These are phyloP conservation scores for Luffa aegyptiaca DNA, from an alignment of 306 rosid genomes.

Conservation along the genomic window DNA sequence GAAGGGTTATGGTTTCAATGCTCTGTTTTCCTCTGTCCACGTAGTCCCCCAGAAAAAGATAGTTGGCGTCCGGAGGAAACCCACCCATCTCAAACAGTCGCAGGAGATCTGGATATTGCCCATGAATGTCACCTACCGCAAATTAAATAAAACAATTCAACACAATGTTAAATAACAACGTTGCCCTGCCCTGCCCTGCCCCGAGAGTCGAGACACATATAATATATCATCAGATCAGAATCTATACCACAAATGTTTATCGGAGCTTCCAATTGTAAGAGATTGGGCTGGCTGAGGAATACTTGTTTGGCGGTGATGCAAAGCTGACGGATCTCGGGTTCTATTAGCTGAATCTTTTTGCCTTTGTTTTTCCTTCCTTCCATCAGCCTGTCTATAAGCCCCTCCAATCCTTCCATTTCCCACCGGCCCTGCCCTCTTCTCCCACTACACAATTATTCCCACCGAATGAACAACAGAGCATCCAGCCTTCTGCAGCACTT, in stretches of 20 bases:
- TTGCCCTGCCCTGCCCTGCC: too few species aligned
- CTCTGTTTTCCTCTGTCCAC: conserved; percentile 96
- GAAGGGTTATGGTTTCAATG: conserved; percentile 66
- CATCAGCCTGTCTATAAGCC: conserved; percentile 59
- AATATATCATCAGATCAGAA: neutral
- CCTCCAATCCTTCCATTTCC: conserved; percentile 85
- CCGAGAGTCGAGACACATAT: too few species aligned
- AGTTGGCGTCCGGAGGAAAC: conserved; percentile 72
- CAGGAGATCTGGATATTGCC: conserved; percentile 76
- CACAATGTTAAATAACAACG: too few species aligned
- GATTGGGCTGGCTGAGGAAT: conserved; percentile 66
- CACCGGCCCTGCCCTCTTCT: neutral
- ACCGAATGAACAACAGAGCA: neutral
- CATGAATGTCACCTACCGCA: conserved; percentile 68
- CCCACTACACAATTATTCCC: neutral
- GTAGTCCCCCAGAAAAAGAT: conserved; percentile 81
- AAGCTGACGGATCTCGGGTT: conserved; percentile 72
- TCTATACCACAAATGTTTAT: conserved; percentile 74
- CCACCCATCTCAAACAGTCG: conserved; percentile 75
- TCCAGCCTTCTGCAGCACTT: too few species aligned
- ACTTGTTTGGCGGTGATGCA: conserved; percentile 60
- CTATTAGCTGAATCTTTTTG: conserved; percentile 49
- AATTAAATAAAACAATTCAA: neutral
- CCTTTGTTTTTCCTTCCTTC: conserved; percentile 61
- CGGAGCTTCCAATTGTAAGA: conserved; percentile 82